A percentile compares a stretch with the other conserved stretches of the same genome.
Evolutionary conservation across 2,329 filamentous ascomycete genomes (phyloP).

Genomic region (Cladosporium cucumerinum): DNA sequence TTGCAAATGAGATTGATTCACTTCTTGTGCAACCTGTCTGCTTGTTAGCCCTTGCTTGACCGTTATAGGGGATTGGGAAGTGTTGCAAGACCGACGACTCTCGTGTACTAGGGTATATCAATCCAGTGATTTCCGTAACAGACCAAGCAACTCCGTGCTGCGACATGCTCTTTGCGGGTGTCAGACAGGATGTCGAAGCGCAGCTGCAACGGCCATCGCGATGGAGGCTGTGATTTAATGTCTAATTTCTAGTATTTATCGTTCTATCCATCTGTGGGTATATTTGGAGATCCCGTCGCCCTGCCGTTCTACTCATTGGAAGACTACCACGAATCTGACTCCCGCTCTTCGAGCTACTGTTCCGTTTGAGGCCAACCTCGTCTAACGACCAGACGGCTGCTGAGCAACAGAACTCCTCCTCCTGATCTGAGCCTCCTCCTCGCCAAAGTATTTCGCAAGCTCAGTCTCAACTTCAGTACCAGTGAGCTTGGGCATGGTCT

Average conservation of each 20-base stretch:
- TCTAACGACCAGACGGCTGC: neutral
- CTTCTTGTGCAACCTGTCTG: neutral
- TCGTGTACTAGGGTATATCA: neutral
- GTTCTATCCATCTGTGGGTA: neutral
- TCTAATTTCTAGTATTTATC: neutral
- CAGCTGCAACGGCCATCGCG: neutral
- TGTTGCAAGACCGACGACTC: neutral
- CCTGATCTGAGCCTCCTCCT: conserved; percentile 13
- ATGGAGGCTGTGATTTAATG: neutral
- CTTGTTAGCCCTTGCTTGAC: neutral
- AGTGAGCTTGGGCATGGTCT: conserved; percentile 8
- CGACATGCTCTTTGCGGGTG: neutral
- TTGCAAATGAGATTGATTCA: neutral
- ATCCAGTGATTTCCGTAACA: neutral
- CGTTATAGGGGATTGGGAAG: neutral
- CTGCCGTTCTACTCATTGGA: neutral
- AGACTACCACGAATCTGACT: neutral
- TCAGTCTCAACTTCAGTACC: conserved; percentile 8
- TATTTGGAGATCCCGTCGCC: neutral
- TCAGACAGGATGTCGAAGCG: neutral
- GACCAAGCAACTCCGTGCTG: neutral
- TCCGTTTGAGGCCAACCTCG: neutral
- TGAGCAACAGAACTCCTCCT: conserved; percentile 12
- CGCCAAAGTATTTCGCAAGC: conserved; percentile 13
- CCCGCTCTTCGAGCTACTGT: neutral